Conservation (phyloP, 2,329 filamentous ascomycete species). For the Diaporthe caulivora region DNA sequence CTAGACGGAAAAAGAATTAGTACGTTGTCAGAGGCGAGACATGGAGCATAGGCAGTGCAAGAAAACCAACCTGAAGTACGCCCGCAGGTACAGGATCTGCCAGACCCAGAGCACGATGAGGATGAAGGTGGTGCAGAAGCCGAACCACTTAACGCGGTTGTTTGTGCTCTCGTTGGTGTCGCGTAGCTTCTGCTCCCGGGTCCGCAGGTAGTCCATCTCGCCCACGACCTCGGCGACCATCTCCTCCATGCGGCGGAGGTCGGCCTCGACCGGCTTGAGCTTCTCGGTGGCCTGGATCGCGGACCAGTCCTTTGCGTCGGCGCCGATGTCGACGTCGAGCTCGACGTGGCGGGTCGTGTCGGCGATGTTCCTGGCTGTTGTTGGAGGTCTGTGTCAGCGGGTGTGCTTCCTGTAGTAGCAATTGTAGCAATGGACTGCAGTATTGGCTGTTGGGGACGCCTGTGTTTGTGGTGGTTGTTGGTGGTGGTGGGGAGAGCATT, state of each 20-base stretch:
- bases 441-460: neutral
- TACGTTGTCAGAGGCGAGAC: neutral
- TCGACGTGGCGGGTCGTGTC: slow-evolving; percentile 79
- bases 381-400: neutral
- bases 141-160: slow-evolving; percentile 98
- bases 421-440: too few relatives aligned
- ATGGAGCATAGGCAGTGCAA: neutral
- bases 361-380: slow-evolving; percentile 49
- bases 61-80: slow-evolving; percentile 83
- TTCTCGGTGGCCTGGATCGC: slow-evolving; percentile 97
- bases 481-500: neutral
- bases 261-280: slow-evolving; percentile 95
- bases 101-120: slow-evolving; percentile 89
- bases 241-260: slow-evolving; percentile 93
- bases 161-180: slow-evolving; percentile 99
- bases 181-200: slow-evolving; percentile 91
- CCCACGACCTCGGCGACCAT: slow-evolving; percentile 86
- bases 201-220: slow-evolving; percentile 96
- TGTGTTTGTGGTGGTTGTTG: neutral
- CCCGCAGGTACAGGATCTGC: slow-evolving; percentile 97
- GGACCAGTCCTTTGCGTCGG: slow-evolving; percentile 98
- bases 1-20: slow-evolving; percentile 51
- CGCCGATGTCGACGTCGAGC: slow-evolving; percentile 95
- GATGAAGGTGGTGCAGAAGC: slow-evolving; percentile 91
- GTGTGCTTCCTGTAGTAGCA: slow-evolving; percentile 9